Base-by-base conservation (phyloP, 805 yeast genomes). In the Saturnispora sekii region DNA sequence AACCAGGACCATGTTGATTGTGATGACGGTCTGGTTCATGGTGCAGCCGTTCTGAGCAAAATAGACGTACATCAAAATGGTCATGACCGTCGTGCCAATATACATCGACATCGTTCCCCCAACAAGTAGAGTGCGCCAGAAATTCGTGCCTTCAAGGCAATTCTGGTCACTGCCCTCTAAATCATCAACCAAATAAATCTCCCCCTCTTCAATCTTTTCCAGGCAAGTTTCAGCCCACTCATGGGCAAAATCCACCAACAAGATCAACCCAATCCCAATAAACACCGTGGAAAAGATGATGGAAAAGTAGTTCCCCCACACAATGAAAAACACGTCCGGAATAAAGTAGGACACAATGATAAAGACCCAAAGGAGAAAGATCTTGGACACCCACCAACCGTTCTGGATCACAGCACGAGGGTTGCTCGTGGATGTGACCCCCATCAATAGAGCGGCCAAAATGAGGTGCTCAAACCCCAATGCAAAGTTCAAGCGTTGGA, bases 181-280 rank as follows among this genome's bases (percentile, higher is more conserved):
- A 38, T 69, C 77, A 39, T 73, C 78, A 48, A 71, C 78, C 9
- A 46, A 70, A 63, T 63, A 65, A 16, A 65, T 64, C 41, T 79
- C 84, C 47, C 84, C 90, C 55, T 81, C 79, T 59, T 93, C 97
- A 35, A 93, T 86, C 55, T 87, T 84, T 52, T 82, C 88, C 44
- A 93, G 73, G 62, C 98, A 93, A 7, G 84, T 84, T 56, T 93
- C 99, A 0, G 97, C 97, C 96, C 97, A 93, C 53, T 90, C 90
- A 63, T 93, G 97, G 4, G 98, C 97, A 70, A 87, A 93, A 63
- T 93, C 98, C 30, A 93, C 97, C 40, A 93, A 68, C 41, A 93
- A 69, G 11, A 94, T 83, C 47, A 93, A 72, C 1, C 98, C 98
- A 49, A 93, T 85, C 12, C 93, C 79, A 32, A 90, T 75, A 65